phyloP scores from a whole-genome alignment of 768 basidiomycete genomes.

The Omphalotus guepiniiformis region DNA sequence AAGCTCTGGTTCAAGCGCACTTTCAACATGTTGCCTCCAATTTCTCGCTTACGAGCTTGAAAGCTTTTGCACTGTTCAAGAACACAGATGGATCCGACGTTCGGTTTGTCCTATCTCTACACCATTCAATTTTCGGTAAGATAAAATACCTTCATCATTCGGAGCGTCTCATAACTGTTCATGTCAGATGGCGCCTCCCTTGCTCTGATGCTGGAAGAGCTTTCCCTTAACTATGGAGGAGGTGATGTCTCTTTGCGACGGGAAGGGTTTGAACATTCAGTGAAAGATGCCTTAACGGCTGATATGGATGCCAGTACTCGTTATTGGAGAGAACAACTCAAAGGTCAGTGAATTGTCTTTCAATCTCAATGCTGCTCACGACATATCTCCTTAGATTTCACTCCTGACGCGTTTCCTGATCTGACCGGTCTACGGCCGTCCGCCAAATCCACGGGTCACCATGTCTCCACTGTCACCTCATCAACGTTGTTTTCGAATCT shows the following conservation, averaged over 20 bases:
- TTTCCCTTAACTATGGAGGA: background rate
- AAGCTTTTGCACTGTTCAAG: conserved; percentile 2
- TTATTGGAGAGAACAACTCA: conserved; percentile 4
- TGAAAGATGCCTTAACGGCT: conserved; percentile 4
- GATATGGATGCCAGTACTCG: background rate
- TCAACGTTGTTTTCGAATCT: conserved; percentile 1
- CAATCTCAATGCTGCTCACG: background rate
- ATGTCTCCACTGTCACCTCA: conserved; percentile 6
- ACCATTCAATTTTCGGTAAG: conserved; percentile 7
- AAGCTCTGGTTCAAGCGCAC: background rate
- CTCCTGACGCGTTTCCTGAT: conserved; percentile 7
- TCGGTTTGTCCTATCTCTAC: conserved; percentile 6
- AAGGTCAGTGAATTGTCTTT: background rate
- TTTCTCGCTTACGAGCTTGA: background rate
- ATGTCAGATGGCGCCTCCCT: conserved; percentile 6
- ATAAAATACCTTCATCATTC: background rate
- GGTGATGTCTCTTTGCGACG: background rate
- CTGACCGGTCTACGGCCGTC: conserved; percentile 6
- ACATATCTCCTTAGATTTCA: conserved; percentile 1
- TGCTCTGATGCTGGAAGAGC: conserved; percentile 7
- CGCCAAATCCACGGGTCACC: conserved; percentile 4
- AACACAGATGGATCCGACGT: conserved; percentile 1
- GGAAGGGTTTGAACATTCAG: conserved; percentile 5
- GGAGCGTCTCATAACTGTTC: background rate
- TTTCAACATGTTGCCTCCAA: background rate